Evolutionary conservation across 148 eudicot genomes (phyloP), one percentile per base, ranked within the genome.

Genomic region (Hydrangea macrophylla): DNA sequence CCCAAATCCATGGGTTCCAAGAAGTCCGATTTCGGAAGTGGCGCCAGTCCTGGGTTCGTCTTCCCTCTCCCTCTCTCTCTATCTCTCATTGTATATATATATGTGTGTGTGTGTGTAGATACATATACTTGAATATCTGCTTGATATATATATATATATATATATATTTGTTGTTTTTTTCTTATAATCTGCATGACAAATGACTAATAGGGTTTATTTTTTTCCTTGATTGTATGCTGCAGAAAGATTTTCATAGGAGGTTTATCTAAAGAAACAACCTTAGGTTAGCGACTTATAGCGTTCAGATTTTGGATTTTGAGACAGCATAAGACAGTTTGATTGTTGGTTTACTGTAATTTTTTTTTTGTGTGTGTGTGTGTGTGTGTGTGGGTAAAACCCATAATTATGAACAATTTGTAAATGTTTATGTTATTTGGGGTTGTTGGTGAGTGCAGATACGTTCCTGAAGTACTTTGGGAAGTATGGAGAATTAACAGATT

Each of bases 201-300:
- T 17, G 7, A 13, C 8, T 35, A 17, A 33, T 58, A 33, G 28
- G 44, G 0, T 48, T 9, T 37, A 18, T 33, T 65, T 27, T 58
- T 23, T 27, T 62, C 15, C 17, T 1, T n/a, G 12, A 33, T 18
- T 55, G 30, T 50, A 13, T 37, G 39, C 58, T 70, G 44, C 82
- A 87, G 92, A n/a, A 87, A 84, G 66, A 87, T 87, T 20, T 87
- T 84, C 77, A 82, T 84, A 25, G 92, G 92, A 27, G 92, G 92
- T 25, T 72, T 87, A 68, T 83, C 92, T 6, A 85, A 77, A 55
- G 88, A 87, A 7, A 82, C 86, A 1, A 80, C 83, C 9, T 27
- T 83, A 63, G 93, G 93, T 88, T 58, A 77, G 76, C 60, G n/a
- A n/a, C n/a, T n/a, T n/a, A n/a, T n/a, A n/a, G n/a, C n/a, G n/a